Evolutionary conservation across 2,329 filamentous ascomycete genomes (phyloP).

Genomic region (Fonsecaea monophora): DNA sequence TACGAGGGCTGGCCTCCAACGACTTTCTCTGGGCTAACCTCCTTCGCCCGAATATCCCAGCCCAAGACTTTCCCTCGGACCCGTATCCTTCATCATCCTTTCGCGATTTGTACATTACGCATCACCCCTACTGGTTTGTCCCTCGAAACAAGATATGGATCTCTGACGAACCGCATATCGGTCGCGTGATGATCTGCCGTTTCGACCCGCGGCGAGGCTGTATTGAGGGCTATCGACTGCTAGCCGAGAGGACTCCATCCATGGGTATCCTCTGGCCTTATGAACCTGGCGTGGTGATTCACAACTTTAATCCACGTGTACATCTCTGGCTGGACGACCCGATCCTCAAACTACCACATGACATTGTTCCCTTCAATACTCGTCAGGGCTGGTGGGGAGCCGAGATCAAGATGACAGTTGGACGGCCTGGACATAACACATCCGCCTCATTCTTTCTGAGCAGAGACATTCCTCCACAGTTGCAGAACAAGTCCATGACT

Average conservation of each 20-base stretch:
- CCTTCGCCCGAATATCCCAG: constrained; percentile 72
- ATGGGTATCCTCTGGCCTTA: constrained; percentile 69
- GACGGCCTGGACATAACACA: constrained; percentile 36
- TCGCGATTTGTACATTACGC: constrained; percentile 73
- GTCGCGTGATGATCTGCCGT: constrained; percentile 76
- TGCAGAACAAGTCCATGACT: constrained; percentile 50
- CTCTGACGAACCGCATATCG: constrained; percentile 73
- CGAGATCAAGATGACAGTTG: constrained; percentile 57
- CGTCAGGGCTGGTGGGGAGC: constrained; percentile 41
- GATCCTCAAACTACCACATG: constrained; percentile 63
- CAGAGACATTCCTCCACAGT: constrained; percentile 54
- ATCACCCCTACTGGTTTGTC: constrained; percentile 86
- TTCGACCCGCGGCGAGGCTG: constrained; percentile 75
- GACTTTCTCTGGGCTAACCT: constrained; percentile 76
- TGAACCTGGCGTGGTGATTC: constrained; percentile 70
- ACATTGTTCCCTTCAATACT: constrained; percentile 33
- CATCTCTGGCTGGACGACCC: constrained; percentile 77
- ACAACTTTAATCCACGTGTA: constrained; percentile 73
- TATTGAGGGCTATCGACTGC: constrained; percentile 80
- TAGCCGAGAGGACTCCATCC: constrained; percentile 67
- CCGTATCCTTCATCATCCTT: constrained; percentile 67
- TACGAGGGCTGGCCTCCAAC: constrained; percentile 66
- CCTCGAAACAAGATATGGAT: constrained; percentile 85
- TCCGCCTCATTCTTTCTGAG: constrained; percentile 69
- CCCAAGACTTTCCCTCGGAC: constrained; percentile 56